Evolutionary conservation across 257 asterid species (phyloP).

Genomic region (Mentha longifolia): DNA sequence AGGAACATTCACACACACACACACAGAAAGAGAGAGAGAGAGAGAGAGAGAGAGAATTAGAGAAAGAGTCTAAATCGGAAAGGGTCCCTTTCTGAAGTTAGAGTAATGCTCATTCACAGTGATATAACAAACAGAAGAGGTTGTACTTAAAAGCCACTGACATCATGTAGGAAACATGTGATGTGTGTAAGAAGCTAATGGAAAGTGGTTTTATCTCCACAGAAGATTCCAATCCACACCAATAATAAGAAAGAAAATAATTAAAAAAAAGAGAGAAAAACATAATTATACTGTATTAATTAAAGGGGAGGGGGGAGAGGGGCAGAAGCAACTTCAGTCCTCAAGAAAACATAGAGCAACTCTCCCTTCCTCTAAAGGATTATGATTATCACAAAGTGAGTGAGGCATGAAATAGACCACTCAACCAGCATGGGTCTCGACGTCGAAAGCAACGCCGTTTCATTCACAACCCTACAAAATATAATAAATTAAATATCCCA

Average conservation of each 20-base stretch:
- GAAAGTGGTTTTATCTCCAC: background rate
- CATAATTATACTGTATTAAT: background rate
- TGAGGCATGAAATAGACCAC: constrained; percentile 39
- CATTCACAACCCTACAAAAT: too few species aligned
- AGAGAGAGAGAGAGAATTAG: too few species aligned
- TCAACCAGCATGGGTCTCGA: constrained; percentile 28
- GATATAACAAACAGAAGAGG: constrained; percentile 7
- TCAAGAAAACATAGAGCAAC: constrained; percentile 33
- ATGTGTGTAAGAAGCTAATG: constrained; percentile 27
- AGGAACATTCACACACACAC: too few species aligned
- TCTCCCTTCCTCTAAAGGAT: constrained; percentile 4
- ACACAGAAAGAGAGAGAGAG: too few species aligned
- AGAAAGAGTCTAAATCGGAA: background rate
- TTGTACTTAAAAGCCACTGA: constrained; percentile 32
- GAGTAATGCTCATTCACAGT: background rate
- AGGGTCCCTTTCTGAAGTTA: background rate
- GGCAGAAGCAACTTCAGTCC: constrained; percentile 40
- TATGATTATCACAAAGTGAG: constrained; percentile 36
- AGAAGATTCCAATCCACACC: constrained; percentile 28
- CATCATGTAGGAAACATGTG: constrained; percentile 51
- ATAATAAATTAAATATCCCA: background rate
- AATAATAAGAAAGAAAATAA: background rate
- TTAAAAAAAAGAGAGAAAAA: background rate
- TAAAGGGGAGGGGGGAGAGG: background rate
- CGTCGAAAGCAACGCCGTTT: constrained; percentile 32